phyloP scores from a whole-genome alignment of 2,329 filamentous ascomycete genomes.

The Colletotrichum orchidophilum region DNA sequence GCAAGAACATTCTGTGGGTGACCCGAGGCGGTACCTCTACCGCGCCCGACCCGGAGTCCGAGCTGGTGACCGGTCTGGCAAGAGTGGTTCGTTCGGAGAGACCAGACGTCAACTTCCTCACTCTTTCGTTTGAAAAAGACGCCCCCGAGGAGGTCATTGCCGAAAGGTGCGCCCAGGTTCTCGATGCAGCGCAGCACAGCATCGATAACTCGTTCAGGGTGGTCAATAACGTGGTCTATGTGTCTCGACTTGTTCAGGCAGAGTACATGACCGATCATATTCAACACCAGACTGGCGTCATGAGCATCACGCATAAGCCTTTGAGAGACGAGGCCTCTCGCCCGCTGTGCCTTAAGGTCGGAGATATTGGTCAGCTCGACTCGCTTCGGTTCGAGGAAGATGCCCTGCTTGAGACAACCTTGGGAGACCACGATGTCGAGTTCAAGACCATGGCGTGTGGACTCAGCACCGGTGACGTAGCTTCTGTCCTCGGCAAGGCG shows the following conservation, averaged over 20 bases:
- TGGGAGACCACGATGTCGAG: slow-evolving; percentile 49
- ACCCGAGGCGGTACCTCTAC: slow-evolving; percentile 22
- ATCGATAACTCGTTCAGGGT: slow-evolving; percentile 23
- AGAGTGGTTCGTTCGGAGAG: slow-evolving; percentile 36
- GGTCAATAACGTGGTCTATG: not conserved
- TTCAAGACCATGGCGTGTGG: slow-evolving; percentile 52
- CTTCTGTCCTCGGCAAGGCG: slow-evolving; percentile 42
- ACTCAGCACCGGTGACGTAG: slow-evolving; percentile 56
- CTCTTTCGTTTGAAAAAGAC: slow-evolving; percentile 33
- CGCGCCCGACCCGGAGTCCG: slow-evolving; percentile 32
- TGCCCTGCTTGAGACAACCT: slow-evolving; percentile 34
- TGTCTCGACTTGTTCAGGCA: slow-evolving; percentile 20
- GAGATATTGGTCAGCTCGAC: slow-evolving; percentile 37
- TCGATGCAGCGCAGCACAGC: not conserved
- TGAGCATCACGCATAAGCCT: slow-evolving; percentile 7
- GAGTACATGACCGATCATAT: slow-evolving; percentile 25
- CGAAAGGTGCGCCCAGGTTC: slow-evolving; percentile 6
- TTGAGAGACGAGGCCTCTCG: not conserved
- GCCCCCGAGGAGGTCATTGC: slow-evolving; percentile 7
- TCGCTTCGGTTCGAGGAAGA: slow-evolving; percentile 41
- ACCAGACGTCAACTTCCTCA: slow-evolving; percentile 35
- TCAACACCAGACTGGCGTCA: slow-evolving; percentile 28
- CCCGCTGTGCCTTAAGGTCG: slow-evolving; percentile 45
- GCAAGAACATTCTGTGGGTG: slow-evolving; percentile 29
- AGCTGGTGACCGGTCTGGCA: slow-evolving; percentile 37